Base-by-base conservation (phyloP, 495 filamentous ascomycete genomes). In the Tuber calosporum region DNA sequence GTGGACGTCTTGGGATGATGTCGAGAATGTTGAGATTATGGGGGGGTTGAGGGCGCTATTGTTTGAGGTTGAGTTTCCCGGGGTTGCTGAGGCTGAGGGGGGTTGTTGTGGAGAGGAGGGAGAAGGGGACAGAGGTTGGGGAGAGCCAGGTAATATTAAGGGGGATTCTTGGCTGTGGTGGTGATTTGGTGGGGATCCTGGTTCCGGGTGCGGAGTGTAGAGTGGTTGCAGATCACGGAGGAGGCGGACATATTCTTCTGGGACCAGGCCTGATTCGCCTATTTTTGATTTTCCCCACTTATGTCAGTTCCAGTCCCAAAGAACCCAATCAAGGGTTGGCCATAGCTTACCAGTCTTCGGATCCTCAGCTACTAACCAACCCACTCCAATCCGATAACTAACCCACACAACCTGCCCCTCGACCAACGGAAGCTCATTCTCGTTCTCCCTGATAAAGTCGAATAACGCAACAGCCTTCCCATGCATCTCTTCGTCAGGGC, bases 341-440 rank as follows among this genome's bases (percentile, higher is more conserved):
- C 40, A 76, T 67, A 45, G 68, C 71, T 67, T 75, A 79, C 90
- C 92, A 4, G 93, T 97, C 81, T 89, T 92, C n/a, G 95, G 95
- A 79, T 99, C 96, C 83, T 96, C 90, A 4, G 96, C 95, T 37
- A 99, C 95, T 53, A 99, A 86, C 95, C 95, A 99, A 62, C 95
- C 95, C 83, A 97, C 92, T 30, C 94, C 94, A 82, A 98, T 93
- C 41, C 95, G 86, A 81, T 97, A 99, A 15, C 92, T 94, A 58
- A 99, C 94, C 87, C 93, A 93, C 66, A 99, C 96, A 71, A 97
- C 91, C 80, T 99, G 95, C 42, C 96, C 96, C 83, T 99, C 95
- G 0, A 90, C 89, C 30, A 99, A 84, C 22, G 93, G 93, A 20
- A 99, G 87, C 83, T 99, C 95, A 77, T 97, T 99, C 80, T 97